These are phyloP conservation scores for Glonium stellatum DNA, from an alignment of 495 filamentous ascomycete genomes.

Conservation along the genomic window DNA sequence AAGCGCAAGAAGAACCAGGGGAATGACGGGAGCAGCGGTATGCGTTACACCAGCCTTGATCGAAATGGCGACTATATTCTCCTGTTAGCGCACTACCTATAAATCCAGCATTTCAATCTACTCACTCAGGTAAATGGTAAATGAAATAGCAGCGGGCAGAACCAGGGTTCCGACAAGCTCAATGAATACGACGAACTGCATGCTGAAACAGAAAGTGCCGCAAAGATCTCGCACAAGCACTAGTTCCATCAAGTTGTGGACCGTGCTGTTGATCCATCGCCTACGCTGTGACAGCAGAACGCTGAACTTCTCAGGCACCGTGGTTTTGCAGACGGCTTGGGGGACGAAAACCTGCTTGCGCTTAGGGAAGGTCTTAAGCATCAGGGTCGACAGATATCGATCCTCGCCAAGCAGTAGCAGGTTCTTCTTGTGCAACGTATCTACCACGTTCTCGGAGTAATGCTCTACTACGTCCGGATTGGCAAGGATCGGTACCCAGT, in stretches of 20 bases:
- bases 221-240: slow-evolving; percentile 93
- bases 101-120: slow-evolving; percentile 15
- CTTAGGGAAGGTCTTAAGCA: slow-evolving; percentile 98
- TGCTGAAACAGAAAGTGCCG: slow-evolving; percentile 99
- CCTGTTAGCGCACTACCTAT: slow-evolving; percentile 5
- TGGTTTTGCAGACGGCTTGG: slow-evolving; percentile 97
- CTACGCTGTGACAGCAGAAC: slow-evolving; percentile 90
- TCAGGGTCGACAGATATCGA: slow-evolving; percentile 92
- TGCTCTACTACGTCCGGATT: slow-evolving; percentile 99
- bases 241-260: slow-evolving; percentile 97
- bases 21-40: slow-evolving; percentile 66
- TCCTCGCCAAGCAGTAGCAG: slow-evolving; percentile 91
- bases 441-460: slow-evolving; percentile 99
- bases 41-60: slow-evolving; percentile 62
- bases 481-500: slow-evolving; percentile 98
- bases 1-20: slow-evolving; percentile 79
- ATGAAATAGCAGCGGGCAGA: slow-evolving; percentile 88
- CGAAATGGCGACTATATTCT: slow-evolving; percentile 64
- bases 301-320: slow-evolving; percentile 86
- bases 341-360: slow-evolving; percentile 98
- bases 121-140: slow-evolving; percentile 92
- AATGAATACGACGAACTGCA: slow-evolving; percentile 98
- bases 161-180: slow-evolving; percentile 93
- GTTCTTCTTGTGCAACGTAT: slow-evolving; percentile 98
- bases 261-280: slow-evolving; percentile 98